A percentile compares a stretch with the other conserved stretches of the same genome.
phyloP scores from a whole-genome alignment of 2,329 filamentous ascomycete species.

The Diplodia intermedia region DNA sequence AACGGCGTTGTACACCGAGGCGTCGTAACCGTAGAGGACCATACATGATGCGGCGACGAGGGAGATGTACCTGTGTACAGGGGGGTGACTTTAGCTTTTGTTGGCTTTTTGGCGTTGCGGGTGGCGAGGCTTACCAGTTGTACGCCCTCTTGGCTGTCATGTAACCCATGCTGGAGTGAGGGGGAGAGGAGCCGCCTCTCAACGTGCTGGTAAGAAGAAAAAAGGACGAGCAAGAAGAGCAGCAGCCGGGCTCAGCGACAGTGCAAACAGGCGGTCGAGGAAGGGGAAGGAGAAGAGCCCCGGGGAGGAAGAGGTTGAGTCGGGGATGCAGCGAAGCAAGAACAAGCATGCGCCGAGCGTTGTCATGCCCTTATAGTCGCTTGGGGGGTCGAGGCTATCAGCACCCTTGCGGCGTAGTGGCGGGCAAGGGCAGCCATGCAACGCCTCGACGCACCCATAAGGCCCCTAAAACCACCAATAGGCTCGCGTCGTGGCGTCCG shows the following conservation, averaged over 20 bases:
- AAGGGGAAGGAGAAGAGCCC: slow-evolving; percentile 1
- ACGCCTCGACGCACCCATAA: slow-evolving; percentile 22
- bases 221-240: neutral
- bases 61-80: slow-evolving; percentile 65
- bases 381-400: slow-evolving; percentile 11
- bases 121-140: slow-evolving; percentile 52
- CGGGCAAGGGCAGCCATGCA: slow-evolving; percentile 20
- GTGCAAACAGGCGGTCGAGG: neutral
- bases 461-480: slow-evolving; percentile 23
- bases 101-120: neutral
- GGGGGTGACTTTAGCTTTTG: slow-evolving; percentile 31
- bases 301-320: neutral
- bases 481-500: slow-evolving; percentile 1
- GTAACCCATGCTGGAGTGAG: slow-evolving; percentile 23
- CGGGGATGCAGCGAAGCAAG: slow-evolving; percentile 1
- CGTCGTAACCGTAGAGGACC: slow-evolving; percentile 78
- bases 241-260: neutral
- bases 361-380: slow-evolving; percentile 23
- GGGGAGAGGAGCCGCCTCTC: slow-evolving; percentile 3
- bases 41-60: slow-evolving; percentile 75
- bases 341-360: slow-evolving; percentile 27
- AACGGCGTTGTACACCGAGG: slow-evolving; percentile 75
- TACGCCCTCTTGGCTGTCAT: slow-evolving; percentile 49
- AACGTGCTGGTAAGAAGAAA: neutral
- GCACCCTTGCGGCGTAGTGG: slow-evolving; percentile 21